Percentiles rank a stretch among this genome's conserved stretches.
Evolutionary conservation across 2,329 filamentous ascomycete species (phyloP).

Genomic region (Chaetomiaceae sp.): DNA sequence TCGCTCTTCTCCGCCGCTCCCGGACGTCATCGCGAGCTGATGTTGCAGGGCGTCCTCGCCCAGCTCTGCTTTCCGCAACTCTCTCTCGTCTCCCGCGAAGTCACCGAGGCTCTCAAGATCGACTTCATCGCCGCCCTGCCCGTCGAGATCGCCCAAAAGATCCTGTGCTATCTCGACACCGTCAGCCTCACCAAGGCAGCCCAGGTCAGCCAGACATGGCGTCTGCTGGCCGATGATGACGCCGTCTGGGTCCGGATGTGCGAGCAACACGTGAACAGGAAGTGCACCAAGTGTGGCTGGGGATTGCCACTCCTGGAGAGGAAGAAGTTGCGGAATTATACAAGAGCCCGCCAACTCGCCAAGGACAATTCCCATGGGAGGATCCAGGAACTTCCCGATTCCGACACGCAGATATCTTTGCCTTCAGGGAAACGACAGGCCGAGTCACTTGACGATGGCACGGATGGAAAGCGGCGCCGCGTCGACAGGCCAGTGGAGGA

Average conservation of each 20-base stretch:
- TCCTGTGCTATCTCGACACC: conserved; percentile 88
- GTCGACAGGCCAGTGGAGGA: conserved; percentile 17
- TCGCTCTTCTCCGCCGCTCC: conserved; percentile 95
- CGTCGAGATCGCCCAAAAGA: conserved; percentile 86
- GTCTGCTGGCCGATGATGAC: conserved; percentile 88
- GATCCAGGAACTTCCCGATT: conserved; percentile 27
- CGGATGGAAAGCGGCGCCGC: conserved; percentile 34
- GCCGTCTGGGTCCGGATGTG: conserved; percentile 99
- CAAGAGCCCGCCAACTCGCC: conserved; percentile 70
- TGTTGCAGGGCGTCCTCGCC: conserved; percentile 92
- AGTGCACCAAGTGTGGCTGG: conserved; percentile 94
- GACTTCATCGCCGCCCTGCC: conserved; percentile 90
- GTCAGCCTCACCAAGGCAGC: conserved; percentile 92
- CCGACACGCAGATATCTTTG: conserved; percentile 8
- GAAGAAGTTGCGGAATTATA: conserved; percentile 81
- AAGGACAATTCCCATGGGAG: conserved; percentile 32
- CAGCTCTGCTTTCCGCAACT: conserved; percentile 98
- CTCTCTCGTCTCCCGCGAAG: conserved; percentile 83
- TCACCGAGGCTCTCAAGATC: conserved; percentile 94
- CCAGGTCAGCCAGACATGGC: conserved; percentile 87
- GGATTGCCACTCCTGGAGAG: conserved; percentile 84
- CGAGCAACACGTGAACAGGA: conserved; percentile 90
- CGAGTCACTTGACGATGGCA: conserved; percentile 27
- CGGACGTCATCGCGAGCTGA: conserved; percentile 86
- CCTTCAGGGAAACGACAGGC: conserved; percentile 33